phyloP scores from a whole-genome alignment of 2,329 filamentous ascomycete species.

The Cadophora gregata region DNA sequence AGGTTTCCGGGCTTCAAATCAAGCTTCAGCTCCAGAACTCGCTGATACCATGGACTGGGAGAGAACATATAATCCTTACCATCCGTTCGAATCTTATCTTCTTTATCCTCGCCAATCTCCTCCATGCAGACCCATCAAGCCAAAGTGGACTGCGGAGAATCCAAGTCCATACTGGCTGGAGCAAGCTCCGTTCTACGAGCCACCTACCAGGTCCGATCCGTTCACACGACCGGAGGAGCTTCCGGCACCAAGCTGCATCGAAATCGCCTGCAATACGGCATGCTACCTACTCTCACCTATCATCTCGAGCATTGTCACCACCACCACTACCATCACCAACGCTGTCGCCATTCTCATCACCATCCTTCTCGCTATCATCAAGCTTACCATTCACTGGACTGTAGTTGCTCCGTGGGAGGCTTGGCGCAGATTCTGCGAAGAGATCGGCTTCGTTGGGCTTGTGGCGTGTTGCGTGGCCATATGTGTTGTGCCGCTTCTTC shows the following conservation, averaged over 20 bases:
- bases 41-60: neutral
- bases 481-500: neutral
- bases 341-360: neutral
- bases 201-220: constrained; percentile 3
- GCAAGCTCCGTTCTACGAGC: constrained; percentile 15
- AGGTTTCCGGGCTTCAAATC: neutral
- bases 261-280: neutral
- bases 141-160: neutral
- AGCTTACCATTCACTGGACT: no score
- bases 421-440: no score
- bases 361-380: neutral
- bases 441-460: neutral
- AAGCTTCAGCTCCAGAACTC: neutral
- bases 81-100: neutral
- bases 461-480: neutral
- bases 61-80: neutral
- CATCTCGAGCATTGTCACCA: neutral
- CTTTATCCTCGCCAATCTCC: neutral
- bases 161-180: constrained; percentile 18
- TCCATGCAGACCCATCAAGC: neutral
- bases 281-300: neutral
- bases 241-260: neutral
- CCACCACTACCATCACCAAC: neutral
- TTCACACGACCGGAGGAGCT: neutral
- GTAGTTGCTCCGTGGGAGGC: neutral